Conservation (phyloP, 805 yeast genomes). For the Brettanomyces naardenensis region DNA sequence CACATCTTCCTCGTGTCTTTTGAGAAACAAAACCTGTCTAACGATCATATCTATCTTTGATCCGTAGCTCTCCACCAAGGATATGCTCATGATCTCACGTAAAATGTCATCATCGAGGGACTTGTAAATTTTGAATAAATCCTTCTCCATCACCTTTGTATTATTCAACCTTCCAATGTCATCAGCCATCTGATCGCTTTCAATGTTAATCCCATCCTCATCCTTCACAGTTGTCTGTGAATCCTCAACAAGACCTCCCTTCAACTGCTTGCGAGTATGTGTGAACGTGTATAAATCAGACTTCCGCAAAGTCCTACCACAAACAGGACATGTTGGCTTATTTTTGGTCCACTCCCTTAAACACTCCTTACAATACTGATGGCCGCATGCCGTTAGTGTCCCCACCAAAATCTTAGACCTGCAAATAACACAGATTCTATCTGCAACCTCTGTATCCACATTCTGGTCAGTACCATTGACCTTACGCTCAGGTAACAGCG, state of each 20-base stretch:
- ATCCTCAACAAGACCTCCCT: conserved; percentile 36
- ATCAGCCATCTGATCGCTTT: conserved; percentile 6
- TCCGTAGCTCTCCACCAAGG: conserved; percentile 52
- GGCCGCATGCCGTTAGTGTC: conserved; percentile 84
- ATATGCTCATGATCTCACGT: conserved; percentile 36
- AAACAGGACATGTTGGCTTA: conserved; percentile 67
- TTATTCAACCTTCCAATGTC: conserved; percentile 20
- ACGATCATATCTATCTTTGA: conserved; percentile 82
- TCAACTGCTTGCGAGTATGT: conserved; percentile 42
- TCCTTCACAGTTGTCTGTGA: conserved; percentile 5
- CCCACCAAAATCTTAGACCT: conserved; percentile 64
- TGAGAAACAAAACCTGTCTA: conserved; percentile 60
- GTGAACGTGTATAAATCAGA: conserved; percentile 65
- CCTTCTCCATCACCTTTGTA: conserved; percentile 19
- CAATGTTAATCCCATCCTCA: conserved; percentile 3
- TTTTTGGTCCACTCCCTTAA: conserved; percentile 58
- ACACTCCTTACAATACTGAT: conserved; percentile 80
- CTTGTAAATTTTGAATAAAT: conserved; percentile 35
- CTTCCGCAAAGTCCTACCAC: conserved; percentile 46
- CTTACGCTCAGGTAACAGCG: conserved; percentile 23
- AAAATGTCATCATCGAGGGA: conserved; percentile 35
- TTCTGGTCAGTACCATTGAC: conserved; percentile 20
- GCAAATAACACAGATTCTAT: conserved; percentile 69
- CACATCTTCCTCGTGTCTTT: conserved; percentile 45
- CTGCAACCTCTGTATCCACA: conserved; percentile 25